Evolutionary conservation across 352 stramenopile species (phyloP).

Genomic region (Globisporangium radiosum): DNA sequence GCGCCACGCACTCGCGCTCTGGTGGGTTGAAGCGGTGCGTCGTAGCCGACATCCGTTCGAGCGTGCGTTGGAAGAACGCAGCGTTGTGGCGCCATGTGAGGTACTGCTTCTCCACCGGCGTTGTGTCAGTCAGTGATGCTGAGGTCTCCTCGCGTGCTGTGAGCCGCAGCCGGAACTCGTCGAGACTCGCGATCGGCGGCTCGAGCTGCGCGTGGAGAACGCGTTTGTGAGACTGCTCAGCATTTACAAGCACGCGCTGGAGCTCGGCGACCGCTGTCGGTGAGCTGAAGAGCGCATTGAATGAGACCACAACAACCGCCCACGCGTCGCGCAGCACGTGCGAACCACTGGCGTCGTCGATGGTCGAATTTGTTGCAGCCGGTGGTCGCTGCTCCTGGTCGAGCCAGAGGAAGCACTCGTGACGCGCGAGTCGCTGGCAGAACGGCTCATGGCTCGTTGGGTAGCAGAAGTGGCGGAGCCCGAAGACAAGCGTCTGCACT

Average conservation of each 20-base stretch:
- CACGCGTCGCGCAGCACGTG: slow-evolving; percentile 14
- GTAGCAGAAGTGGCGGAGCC: slow-evolving; percentile 26
- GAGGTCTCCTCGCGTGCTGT: background rate
- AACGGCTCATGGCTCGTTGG: slow-evolving; percentile 10
- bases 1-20: background rate
- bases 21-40: background rate
- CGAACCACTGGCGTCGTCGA: background rate
- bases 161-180: slow-evolving; percentile 12
- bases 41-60: background rate
- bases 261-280: slow-evolving; percentile 15
- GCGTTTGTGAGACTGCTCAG: slow-evolving; percentile 10
- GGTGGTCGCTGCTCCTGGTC: slow-evolving; percentile 5
- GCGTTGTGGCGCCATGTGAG: slow-evolving; percentile 18
- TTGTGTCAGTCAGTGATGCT: too few species aligned
- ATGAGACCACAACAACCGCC: slow-evolving; percentile 23
- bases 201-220: slow-evolving; percentile 30
- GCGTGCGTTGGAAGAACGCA: slow-evolving; percentile 4
- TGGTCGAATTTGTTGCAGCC: too few species aligned
- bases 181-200: slow-evolving; percentile 12
- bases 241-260: slow-evolving; percentile 11
- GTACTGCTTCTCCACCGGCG: slow-evolving; percentile 18
- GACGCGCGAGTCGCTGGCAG: slow-evolving; percentile 18
- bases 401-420: slow-evolving; percentile 28
- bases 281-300: slow-evolving; percentile 28
- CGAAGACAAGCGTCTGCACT: slow-evolving; percentile 20